These are phyloP conservation scores for Candida michaelii DNA, from an alignment of 805 yeast species.

Conservation along the genomic window DNA sequence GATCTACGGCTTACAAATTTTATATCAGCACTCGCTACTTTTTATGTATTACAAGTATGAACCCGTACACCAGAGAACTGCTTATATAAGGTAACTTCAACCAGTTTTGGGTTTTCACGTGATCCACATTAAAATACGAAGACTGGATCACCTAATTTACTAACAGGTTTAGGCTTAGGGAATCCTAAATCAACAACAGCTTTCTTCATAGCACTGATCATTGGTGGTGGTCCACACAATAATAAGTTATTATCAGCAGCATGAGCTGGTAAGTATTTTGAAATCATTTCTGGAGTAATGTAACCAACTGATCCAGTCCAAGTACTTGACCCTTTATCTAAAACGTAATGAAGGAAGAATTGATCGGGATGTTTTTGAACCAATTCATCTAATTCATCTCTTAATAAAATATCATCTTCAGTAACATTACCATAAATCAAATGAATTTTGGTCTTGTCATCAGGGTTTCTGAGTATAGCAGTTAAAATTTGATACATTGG, in stretches of 20 bases:
- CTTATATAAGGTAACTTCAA: too few relatives aligned
- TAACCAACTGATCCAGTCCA: constrained; percentile 84
- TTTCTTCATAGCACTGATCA: constrained; percentile 83
- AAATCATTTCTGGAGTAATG: constrained; percentile 72
- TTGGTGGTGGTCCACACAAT: constrained; percentile 92
- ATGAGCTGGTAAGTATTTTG: constrained; percentile 60
- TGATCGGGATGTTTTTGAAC: constrained; percentile 53
- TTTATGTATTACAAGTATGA: too few relatives aligned
- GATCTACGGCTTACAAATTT: too few relatives aligned
- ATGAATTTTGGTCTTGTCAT: constrained; percentile 72
- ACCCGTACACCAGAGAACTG: too few relatives aligned
- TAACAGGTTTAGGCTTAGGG: constrained; percentile 82
- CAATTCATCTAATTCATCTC: constrained; percentile 73
- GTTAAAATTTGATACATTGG: constrained; percentile 94
- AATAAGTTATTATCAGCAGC: constrained; percentile 65
- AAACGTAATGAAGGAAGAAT: constrained; percentile 68
- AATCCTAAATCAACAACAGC: constrained; percentile 73
- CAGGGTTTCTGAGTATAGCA: constrained; percentile 73
- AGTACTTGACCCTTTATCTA: constrained; percentile 67
- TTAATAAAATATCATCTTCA: constrained; percentile 77
- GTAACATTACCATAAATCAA: constrained; percentile 81
- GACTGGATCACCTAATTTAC: constrained; percentile 87
- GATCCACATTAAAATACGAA: constrained; percentile 60
- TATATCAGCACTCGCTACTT: too few relatives aligned
- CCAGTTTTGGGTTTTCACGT: too few relatives aligned